These are phyloP conservation scores for Talaromyces funiculosus DNA, from an alignment of 2,329 filamentous ascomycete genomes.

Conservation along the genomic window DNA sequence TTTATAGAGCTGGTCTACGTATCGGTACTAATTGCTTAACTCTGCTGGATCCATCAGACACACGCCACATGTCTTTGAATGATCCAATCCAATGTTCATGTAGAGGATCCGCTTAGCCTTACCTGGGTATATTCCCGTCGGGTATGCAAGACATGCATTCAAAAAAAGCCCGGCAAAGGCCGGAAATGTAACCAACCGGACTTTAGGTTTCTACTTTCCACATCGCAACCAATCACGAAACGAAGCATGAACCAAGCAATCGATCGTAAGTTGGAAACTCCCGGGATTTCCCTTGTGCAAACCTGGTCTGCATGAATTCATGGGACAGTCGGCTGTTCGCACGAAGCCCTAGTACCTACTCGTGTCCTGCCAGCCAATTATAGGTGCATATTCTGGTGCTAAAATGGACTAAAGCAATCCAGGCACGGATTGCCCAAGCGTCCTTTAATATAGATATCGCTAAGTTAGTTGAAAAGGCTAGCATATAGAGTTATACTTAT, in stretches of 20 bases:
- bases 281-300: neutral
- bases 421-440: neutral
- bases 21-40: too few species aligned
- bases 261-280: neutral
- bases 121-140: conserved; percentile 1
- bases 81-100: neutral
- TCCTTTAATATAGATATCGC: neutral
- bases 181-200: neutral
- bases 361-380: neutral
- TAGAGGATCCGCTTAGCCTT: neutral
- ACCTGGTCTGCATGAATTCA: neutral
- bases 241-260: neutral
- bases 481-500: neutral
- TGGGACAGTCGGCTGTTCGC: neutral
- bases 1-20: too few species aligned
- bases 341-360: neutral
- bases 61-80: neutral
- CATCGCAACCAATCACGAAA: neutral
- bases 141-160: neutral
- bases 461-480: neutral
- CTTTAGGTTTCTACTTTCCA: neutral
- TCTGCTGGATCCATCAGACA: too few species aligned
- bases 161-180: neutral
- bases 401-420: neutral
- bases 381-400: neutral